Percentiles rank a stretch among this genome's conserved stretches.
These are phyloP conservation scores for Pelargonium citronellum DNA, from an alignment of 441 rosid genomes.

Conservation along the genomic window DNA sequence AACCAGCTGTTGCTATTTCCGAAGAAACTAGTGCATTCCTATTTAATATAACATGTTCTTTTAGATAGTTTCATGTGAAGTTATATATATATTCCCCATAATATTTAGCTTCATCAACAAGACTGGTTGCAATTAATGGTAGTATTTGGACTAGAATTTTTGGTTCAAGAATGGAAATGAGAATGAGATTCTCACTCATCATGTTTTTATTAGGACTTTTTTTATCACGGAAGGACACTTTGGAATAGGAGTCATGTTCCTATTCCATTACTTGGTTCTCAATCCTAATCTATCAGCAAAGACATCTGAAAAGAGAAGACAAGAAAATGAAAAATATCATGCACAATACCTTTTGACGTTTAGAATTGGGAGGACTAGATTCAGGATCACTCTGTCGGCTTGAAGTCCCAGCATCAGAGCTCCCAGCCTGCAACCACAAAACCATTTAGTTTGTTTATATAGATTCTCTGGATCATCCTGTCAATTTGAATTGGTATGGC, in stretches of 20 bases:
- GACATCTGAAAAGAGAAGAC: background rate
- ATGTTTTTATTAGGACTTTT: too few species aligned
- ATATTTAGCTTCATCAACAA: background rate
- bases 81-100: too few species aligned
- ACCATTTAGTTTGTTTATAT: constrained; percentile 4
- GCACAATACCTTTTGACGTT: constrained; percentile 53
- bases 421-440: constrained; percentile 39
- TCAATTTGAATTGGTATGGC: too few species aligned
- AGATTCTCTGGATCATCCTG: background rate
- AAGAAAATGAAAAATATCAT: background rate
- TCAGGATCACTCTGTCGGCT: constrained; percentile 35
- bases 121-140: background rate
- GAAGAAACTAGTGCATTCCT: too few species aligned
- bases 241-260: too few species aligned
- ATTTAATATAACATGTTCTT: too few species aligned
- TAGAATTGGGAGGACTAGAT: constrained; percentile 34
- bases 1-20: too few species aligned
- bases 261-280: background rate
- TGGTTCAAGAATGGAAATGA: too few species aligned
- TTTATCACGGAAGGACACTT: too few species aligned
- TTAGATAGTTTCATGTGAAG: too few species aligned
- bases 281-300: background rate
- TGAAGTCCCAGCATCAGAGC: constrained; percentile 35
- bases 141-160: too few species aligned
- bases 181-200: too few species aligned